Percentiles rank a stretch among this genome's conserved stretches.
phyloP scores from a whole-genome alignment of 805 yeast species.

The Pichia thaimueangensis region DNA sequence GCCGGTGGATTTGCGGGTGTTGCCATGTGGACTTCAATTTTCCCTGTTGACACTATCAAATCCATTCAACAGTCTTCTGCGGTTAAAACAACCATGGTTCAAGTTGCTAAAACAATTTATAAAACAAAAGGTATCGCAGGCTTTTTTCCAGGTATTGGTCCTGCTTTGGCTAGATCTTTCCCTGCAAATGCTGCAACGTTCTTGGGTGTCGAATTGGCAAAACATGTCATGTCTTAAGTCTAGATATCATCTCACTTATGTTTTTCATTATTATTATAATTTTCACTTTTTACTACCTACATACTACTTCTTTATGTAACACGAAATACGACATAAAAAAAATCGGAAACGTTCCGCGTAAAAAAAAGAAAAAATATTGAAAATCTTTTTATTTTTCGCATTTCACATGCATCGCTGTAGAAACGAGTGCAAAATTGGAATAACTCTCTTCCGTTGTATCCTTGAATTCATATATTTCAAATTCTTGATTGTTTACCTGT shows the following conservation, averaged over 20 bases:
- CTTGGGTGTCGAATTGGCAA: constrained; percentile 85
- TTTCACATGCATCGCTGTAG: too few species aligned
- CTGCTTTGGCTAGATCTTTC: constrained; percentile 89
- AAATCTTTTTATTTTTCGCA: too few species aligned
- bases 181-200: constrained; percentile 99
- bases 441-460: too few species aligned
- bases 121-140: constrained; percentile 76
- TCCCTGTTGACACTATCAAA: constrained; percentile 95
- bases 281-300: too few species aligned
- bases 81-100: constrained; percentile 45
- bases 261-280: neutral
- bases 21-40: constrained; percentile 93
- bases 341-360: too few species aligned
- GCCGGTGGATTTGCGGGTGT: constrained; percentile 98
- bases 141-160: constrained; percentile 96
- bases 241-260: too few species aligned
- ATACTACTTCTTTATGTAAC: too few species aligned
- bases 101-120: constrained; percentile 66
- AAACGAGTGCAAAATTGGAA: too few species aligned
- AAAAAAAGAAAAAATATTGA: too few species aligned
- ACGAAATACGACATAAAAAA: too few species aligned
- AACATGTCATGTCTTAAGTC: constrained; percentile 17
- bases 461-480: too few species aligned
- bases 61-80: constrained; percentile 69
- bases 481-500: too few species aligned